Conservation (phyloP, 1,139 yeast species). For the Lodderomyces orthopsilosis region DNA sequence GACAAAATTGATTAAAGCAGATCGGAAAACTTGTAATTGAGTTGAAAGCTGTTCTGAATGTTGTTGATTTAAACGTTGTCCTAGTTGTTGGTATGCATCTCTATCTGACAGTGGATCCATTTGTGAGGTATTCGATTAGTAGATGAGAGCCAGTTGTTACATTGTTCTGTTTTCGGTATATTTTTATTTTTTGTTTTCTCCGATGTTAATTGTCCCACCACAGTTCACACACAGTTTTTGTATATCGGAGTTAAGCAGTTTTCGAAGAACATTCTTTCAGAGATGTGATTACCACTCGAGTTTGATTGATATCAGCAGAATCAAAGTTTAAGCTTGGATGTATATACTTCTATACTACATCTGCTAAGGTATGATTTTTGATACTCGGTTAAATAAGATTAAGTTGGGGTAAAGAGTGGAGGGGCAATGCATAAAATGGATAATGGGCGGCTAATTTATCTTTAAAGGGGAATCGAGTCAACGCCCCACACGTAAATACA, state of each 20-base stretch:
- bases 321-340: too few relatives aligned
- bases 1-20: constrained; percentile 63
- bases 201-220: neutral
- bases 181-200: neutral
- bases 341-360: too few relatives aligned
- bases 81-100: constrained; percentile 29
- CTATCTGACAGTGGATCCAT: constrained; percentile 19
- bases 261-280: too few relatives aligned
- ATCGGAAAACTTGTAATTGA: constrained; percentile 59
- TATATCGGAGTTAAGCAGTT: too few relatives aligned
- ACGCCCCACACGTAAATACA: too few relatives aligned
- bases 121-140: neutral
- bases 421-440: neutral
- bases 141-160: neutral
- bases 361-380: too few relatives aligned
- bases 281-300: too few relatives aligned
- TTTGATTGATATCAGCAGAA: too few relatives aligned
- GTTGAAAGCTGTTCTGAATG: constrained; percentile 54
- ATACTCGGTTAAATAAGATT: neutral
- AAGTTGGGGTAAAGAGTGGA: neutral
- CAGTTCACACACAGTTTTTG: too few relatives aligned
- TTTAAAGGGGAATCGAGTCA: neutral
- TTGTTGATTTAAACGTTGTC: constrained; percentile 27
- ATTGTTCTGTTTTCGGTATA: neutral
- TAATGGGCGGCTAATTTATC: neutral